Evolutionary conservation across 2,329 filamentous ascomycete genomes (phyloP), one percentile per base, ranked within the genome.

Genomic region (Pseudogymnoascus sp.): DNA sequence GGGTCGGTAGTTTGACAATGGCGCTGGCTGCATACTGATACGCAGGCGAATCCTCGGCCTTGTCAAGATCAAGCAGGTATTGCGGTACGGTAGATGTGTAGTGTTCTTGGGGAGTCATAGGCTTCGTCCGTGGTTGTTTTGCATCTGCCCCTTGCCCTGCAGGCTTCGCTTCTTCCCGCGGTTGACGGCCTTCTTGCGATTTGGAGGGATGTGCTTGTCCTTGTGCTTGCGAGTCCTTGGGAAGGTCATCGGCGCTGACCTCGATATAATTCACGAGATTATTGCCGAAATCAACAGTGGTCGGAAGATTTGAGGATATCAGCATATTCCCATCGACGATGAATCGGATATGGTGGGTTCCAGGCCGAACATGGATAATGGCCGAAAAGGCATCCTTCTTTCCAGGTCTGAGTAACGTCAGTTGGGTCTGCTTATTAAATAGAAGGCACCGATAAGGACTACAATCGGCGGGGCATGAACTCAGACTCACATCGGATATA

Each of bases 191-290:
- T 37, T 71, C 68, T 63, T 75, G 69, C 23, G 73, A 70, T 23
- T 74, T 75, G 14, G 74, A 70, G 36, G 72, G 65, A 1, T 39
- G 37, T 42, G 73, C 72, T 54, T 73, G 73, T 63, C 66, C 68
- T 69, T 66, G 71, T 63, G 65, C 61, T 14, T 68, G 64, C 23
- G 59, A 57, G 23, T 65, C 63, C 16, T 60, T 61, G 10, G 80
- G 79, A 31, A 87, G 76, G 71, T 93, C 88, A 63, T 92, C 88
- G 37, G 90, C 86, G 70, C 84, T 90, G 66, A 97, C 90, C 78
- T 99, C 95, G 72, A 99, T 91, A 74, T 97, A 99, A 77, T 99
- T 99, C 76, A 99, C 93, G 16, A 99, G 81, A 73, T 96, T 96
- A 78, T 97, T 97, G 68, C 92, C 96, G 75, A 96, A 97, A 75